phyloP scores from a whole-genome alignment of 768 basidiomycete genomes.

The Imleria badia region DNA sequence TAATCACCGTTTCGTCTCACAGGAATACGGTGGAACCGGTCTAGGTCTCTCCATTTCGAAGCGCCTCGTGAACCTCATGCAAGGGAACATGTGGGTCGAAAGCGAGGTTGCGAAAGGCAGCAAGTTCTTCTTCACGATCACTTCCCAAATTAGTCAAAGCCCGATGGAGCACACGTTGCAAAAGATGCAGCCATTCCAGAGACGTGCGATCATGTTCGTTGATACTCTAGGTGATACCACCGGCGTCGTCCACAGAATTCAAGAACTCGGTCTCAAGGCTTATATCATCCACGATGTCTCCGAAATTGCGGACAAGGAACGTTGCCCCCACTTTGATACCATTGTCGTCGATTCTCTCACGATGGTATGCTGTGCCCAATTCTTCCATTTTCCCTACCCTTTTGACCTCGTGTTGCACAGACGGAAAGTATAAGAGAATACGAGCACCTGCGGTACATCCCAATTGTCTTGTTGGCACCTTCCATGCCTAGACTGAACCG shows the following conservation, averaged over 20 bases:
- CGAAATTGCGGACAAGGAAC: constrained; percentile 81
- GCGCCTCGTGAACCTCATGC: constrained; percentile 94
- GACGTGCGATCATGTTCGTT: constrained; percentile 88
- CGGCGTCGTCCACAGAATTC: constrained; percentile 72
- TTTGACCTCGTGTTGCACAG: constrained; percentile 41
- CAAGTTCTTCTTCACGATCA: constrained; percentile 96
- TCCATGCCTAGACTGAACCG: constrained; percentile 73
- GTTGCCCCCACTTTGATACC: constrained; percentile 87
- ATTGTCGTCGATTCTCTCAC: constrained; percentile 90
- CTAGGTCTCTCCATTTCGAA: constrained; percentile 97
- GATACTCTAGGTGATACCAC: constrained; percentile 80
- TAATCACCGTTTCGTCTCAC: constrained; percentile 16
- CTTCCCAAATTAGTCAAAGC: constrained; percentile 75
- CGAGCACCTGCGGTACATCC: constrained; percentile 95
- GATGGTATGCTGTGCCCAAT: constrained; percentile 56
- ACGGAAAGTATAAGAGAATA: constrained; percentile 88
- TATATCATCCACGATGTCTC: constrained; percentile 74
- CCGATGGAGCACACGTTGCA: constrained; percentile 68
- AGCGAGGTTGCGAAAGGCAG: constrained; percentile 90
- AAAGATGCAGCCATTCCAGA: constrained; percentile 85
- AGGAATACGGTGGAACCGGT: constrained; percentile 98
- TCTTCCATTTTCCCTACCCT: not conserved
- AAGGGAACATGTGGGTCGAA: constrained; percentile 99
- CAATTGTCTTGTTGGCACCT: constrained; percentile 87
- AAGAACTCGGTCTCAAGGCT: constrained; percentile 75